Percentiles rank a stretch among this genome's conserved stretches.
Conservation (phyloP, 352 stramenopile genomes). For the Phytopythium sindhum region DNA sequence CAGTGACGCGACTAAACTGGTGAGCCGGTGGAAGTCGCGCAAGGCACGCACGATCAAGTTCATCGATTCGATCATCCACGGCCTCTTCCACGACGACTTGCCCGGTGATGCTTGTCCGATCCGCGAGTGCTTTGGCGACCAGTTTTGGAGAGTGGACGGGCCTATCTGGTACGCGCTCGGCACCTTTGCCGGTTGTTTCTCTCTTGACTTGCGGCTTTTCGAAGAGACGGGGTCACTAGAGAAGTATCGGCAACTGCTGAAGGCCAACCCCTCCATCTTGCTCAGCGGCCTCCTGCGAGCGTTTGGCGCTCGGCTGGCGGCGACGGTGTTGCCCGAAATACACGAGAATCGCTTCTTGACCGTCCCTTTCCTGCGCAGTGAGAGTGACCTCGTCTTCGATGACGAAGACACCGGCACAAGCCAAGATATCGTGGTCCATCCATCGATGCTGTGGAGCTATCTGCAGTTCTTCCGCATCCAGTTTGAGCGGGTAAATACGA, state of each 20-base stretch:
- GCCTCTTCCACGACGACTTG: conserved; percentile 51
- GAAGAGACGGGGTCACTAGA: conserved; percentile 24
- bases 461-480: conserved; percentile 59
- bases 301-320: conserved; percentile 49
- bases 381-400: conserved; percentile 53
- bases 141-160: conserved; percentile 77
- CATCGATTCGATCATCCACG: conserved; percentile 67
- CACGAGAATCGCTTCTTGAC: conserved; percentile 53
- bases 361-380: conserved; percentile 49
- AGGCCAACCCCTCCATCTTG: conserved; percentile 51
- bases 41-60: conserved; percentile 62
- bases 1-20: conserved; percentile 38
- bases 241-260: conserved; percentile 46
- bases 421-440: conserved; percentile 40
- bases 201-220: conserved; percentile 29
- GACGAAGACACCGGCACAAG: conserved; percentile 47
- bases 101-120: conserved; percentile 18
- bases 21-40: conserved; percentile 46
- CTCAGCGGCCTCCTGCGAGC: conserved; percentile 54
- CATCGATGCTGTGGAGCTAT: conserved; percentile 33
- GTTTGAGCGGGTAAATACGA: conserved; percentile 41
- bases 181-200: conserved; percentile 52
- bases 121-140: conserved; percentile 41
- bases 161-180: conserved; percentile 62
- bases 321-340: conserved; percentile 48